Percentiles rank a stretch among this genome's conserved stretches.
Conservation (phyloP, 1,284 basidiomycete genomes). For the Vanrija sp. region DNA sequence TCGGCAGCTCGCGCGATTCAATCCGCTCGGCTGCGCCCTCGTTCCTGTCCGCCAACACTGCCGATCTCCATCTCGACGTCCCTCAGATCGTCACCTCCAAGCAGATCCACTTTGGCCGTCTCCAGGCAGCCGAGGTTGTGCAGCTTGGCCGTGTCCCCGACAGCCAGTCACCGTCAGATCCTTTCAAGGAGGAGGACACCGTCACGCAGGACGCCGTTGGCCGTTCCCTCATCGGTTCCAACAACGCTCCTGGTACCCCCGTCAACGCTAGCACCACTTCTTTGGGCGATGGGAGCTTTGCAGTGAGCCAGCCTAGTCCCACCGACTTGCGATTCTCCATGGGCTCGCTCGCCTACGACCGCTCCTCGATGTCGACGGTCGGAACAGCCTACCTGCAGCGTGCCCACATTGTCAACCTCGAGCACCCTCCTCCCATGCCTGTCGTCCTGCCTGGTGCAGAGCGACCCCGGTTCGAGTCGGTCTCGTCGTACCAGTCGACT, state of each 20-base stretch:
- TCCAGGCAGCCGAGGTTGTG: conserved; percentile 49
- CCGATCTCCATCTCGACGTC: conserved; percentile 44
- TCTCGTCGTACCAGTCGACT: conserved; percentile 31
- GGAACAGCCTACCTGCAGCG: conserved; percentile 22
- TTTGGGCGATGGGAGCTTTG: conserved; percentile 16
- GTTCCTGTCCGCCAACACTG: conserved; percentile 44
- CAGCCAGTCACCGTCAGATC: conserved; percentile 2
- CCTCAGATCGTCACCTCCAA: conserved; percentile 48
- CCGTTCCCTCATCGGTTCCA: neutral
- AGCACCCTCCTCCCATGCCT: conserved; percentile 12
- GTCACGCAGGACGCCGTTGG: no score
- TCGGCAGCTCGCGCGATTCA: conserved; percentile 27
- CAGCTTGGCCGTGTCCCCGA: conserved; percentile 25
- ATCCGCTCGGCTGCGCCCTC: conserved; percentile 42
- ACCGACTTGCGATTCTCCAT: conserved; percentile 48
- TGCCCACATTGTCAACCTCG: conserved; percentile 1
- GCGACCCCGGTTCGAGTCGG: conserved; percentile 17
- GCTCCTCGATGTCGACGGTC: conserved; percentile 35
- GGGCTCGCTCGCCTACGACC: conserved; percentile 41
- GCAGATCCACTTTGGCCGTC: conserved; percentile 45
- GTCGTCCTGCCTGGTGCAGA: conserved; percentile 3
- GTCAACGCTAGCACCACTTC: conserved; percentile 5
- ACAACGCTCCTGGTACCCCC: neutral
- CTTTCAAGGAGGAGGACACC: conserved; percentile 5
- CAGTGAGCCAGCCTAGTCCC: conserved; percentile 15